Percentiles rank a stretch among this genome's conserved stretches.
phyloP scores from a whole-genome alignment of 768 basidiomycete genomes.

The Xerocomus spinulosus region DNA sequence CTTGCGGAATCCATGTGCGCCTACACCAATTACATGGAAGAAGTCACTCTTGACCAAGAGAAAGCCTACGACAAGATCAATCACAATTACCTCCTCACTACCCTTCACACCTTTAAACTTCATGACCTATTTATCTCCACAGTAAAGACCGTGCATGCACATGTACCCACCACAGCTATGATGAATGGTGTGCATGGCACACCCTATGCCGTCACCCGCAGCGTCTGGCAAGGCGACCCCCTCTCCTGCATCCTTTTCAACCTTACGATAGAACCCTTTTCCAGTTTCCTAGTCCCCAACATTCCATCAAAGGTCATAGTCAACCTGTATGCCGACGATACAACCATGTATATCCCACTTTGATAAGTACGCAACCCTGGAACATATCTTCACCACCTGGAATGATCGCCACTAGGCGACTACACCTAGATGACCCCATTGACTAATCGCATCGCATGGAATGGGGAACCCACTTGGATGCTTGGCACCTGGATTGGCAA shows the following conservation, averaged over 20 bases:
- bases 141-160: neutral
- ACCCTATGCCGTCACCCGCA: slow-evolving; percentile 10
- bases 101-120: neutral
- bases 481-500: slow-evolving; percentile 27
- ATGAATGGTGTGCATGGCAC: neutral
- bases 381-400: slow-evolving; percentile 34
- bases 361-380: slow-evolving; percentile 10
- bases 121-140: neutral
- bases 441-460: neutral
- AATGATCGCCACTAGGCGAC: rapidly evolving
- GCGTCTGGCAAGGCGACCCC: slow-evolving; percentile 35
- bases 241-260: slow-evolving; percentile 32
- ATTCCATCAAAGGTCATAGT: slow-evolving; percentile 8
- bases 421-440: neutral
- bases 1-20: slow-evolving; percentile 24
- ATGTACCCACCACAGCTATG: neutral
- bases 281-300: slow-evolving; percentile 19
- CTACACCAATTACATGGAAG: slow-evolving; percentile 9
- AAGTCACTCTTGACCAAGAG: slow-evolving; percentile 25
- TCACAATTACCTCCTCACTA: slow-evolving; percentile 26
- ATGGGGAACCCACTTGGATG: slow-evolving; percentile 10
- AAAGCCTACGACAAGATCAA: no score
- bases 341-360: slow-evolving; percentile 9
- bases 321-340: slow-evolving; percentile 28
- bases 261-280: slow-evolving; percentile 29